These are phyloP conservation scores for Pachyrhizus erosus DNA, from an alignment of 306 rosid species.

Conservation along the genomic window DNA sequence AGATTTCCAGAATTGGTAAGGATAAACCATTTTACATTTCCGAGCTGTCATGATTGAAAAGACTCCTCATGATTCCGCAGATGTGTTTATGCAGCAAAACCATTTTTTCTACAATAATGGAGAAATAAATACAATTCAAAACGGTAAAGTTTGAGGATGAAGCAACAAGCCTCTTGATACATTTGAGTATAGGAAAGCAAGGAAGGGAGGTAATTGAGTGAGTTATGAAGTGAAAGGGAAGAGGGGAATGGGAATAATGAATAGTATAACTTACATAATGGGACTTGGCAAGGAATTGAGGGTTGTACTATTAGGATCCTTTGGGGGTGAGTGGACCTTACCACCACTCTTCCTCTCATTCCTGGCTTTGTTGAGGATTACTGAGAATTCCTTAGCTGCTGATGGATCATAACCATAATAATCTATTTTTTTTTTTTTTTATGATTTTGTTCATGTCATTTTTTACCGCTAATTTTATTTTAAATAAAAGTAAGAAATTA, in stretches of 20 bases:
- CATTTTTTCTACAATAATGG: conserved; percentile 68
- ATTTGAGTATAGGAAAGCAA: too few relatives aligned
- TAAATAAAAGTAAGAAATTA: too few relatives aligned
- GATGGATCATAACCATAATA: conserved; percentile 61
- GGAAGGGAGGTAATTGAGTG: background rate
- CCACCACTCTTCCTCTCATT: conserved; percentile 69
- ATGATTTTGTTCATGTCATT: background rate
- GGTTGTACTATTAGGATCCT: conserved; percentile 33
- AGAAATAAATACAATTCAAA: too few relatives aligned
- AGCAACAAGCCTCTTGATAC: too few relatives aligned
- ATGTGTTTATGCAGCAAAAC: conserved; percentile 70
- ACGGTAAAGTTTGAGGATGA: too few relatives aligned
- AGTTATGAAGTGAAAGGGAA: too few relatives aligned
- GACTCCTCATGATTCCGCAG: conserved; percentile 60
- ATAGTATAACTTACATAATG: conserved; percentile 59
- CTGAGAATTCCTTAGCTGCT: conserved; percentile 82
- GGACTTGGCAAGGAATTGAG: conserved; percentile 65
- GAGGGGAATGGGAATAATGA: background rate
- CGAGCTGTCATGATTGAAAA: conserved; percentile 17
- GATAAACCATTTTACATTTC: conserved; percentile 30
- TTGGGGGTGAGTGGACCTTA: conserved; percentile 57
- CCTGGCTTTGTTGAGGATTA: conserved; percentile 79
- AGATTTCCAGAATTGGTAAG: conserved; percentile 53
- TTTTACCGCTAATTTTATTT: background rate
- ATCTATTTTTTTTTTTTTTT: too few relatives aligned